Evolutionary conservation across 106 monocot species (phyloP), one percentile per base, ranked within the genome.

Genomic region (Chionographis japonica): DNA sequence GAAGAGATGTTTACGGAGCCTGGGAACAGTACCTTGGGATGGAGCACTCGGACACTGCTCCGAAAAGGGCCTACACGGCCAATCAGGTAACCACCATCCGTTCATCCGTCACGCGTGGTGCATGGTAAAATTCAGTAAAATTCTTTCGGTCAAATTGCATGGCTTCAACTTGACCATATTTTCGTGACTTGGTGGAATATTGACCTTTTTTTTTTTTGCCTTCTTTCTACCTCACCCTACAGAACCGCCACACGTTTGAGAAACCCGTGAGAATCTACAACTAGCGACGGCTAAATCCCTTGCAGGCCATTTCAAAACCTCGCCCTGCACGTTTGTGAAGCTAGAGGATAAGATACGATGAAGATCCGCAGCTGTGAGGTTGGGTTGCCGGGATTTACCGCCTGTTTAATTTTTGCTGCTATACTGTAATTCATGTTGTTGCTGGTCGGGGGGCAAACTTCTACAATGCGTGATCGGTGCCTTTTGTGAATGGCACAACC

Each of bases 1-100:
- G 82, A 61, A 72, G 70, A 70, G 85, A 86, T 68, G 85, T 85
- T 46, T 92, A 92, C 74, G 92, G 92, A 65, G 85, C 88, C 8
- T 92, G 92, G 92, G 92, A 88, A 60, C 92, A 92, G 63, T 92
- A 92, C 67, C 85, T 92, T 42, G 92, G 92, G 16, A 68, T 88
- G 73, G 92, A 92, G 62, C 92, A 92, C 43, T 75, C 83, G 10
- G 92, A 92, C 68, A 88, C 92, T 46, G 64, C 85, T 74, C 88
- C 82, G 15, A 92, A 92, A 76, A 80, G 92, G 70, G 62, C 80
- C 42, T 75, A 80, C 58, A 81, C 83, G 37, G 75, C 80, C 6
- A 85, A 86, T 60, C 86, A 82, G 82, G 86, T 86, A 53, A 51
- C 3, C 9, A 10, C 12, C n/a, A n/a, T 36, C 5, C 2, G 46